Evolutionary conservation across 345 rosid genomes (phyloP), one percentile per base, ranked within the genome.

Genomic region (Combretum micranthum): DNA sequence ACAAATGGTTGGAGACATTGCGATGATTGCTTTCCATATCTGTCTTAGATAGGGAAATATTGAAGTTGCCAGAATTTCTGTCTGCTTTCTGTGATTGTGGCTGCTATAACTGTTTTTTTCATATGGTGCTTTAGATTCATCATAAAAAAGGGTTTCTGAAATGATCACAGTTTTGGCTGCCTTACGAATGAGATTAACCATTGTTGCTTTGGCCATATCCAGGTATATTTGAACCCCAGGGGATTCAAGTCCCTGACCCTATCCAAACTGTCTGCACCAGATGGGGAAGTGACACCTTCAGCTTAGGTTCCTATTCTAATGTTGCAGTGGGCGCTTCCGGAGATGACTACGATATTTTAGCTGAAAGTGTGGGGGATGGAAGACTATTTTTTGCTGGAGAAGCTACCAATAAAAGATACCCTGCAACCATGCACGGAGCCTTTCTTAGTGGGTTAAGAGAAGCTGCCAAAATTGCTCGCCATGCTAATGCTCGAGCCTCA

Each of bases 381-480:
- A 82, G 94, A 62, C 94, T 93, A 70, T 93, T 86, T 84, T 93
- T 90, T 82, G 97, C 97, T 0, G 99, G 99, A 62, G 99, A 93
- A 75, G 99, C 99, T 59, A 93, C 99, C 7, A 87, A 76, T 53
- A 76, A 97, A 73, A 72, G 99, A 50, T 93, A 93, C 74, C 97
- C 99, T 78, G 99, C 97, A 56, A 93, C 99, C 26, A 90, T 93
- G 99, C 99, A 93, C 61, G 99, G 99, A 61, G 99, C 99, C 71
- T 93, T 89, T 68, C 85, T 93, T 45, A 89, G 77, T 26, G 97
- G 99, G 67, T 82, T 93, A 51, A 73, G 97, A 70, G 99, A 93
- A 82, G 92, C 99, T 75, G 96, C 97, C 67, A 87, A 87, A 64
- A 93, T 93, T 72, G 88, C 86, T 71, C 79, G 75, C 48, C 57